Evolutionary conservation across 1,139 yeast species (phyloP).

Genomic region (Magnusiomyces suaveolens): DNA sequence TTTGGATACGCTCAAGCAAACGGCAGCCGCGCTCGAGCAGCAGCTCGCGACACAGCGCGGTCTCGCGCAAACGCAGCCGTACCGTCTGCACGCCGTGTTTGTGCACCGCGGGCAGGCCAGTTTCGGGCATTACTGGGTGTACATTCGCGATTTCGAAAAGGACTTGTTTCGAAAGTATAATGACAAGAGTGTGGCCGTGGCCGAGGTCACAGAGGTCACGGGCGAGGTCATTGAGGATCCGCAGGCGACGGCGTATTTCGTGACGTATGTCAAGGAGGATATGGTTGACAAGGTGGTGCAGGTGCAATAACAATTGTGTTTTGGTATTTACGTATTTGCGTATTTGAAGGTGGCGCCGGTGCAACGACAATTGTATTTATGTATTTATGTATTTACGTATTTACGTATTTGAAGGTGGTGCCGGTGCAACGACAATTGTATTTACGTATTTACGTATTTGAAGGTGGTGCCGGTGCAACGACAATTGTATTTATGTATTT

Average conservation of each 20-base stretch:
- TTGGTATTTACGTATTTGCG: conserved; percentile 14
- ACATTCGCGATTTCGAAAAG: conserved; percentile 64
- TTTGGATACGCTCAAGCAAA: too few species aligned
- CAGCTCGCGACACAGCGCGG: conserved; percentile 52
- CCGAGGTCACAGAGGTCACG: conserved; percentile 61
- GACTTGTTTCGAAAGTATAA: conserved; percentile 78
- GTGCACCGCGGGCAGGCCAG: conserved; percentile 94
- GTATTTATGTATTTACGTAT: too few species aligned
- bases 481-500: too few species aligned
- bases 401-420: conserved; percentile 36
- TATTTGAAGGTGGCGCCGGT: neutral
- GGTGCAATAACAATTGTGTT: too few species aligned
- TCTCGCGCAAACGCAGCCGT: conserved; percentile 46
- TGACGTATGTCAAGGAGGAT: conserved; percentile 70
- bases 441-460: conserved; percentile 1
- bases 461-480: neutral
- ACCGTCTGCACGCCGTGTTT: conserved; percentile 80
- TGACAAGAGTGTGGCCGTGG: conserved; percentile 83
- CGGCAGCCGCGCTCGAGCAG: conserved; percentile 33
- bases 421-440: too few species aligned
- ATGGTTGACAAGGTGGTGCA: conserved; percentile 51
- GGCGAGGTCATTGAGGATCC: conserved; percentile 48
- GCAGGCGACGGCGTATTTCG: conserved; percentile 87
- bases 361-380: too few species aligned
- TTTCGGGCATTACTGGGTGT: conserved; percentile 95